A percentile compares a stretch with the other conserved stretches of the same genome.
Conservation (phyloP, 441 rosid genomes). For the Populus tomentosa region DNA sequence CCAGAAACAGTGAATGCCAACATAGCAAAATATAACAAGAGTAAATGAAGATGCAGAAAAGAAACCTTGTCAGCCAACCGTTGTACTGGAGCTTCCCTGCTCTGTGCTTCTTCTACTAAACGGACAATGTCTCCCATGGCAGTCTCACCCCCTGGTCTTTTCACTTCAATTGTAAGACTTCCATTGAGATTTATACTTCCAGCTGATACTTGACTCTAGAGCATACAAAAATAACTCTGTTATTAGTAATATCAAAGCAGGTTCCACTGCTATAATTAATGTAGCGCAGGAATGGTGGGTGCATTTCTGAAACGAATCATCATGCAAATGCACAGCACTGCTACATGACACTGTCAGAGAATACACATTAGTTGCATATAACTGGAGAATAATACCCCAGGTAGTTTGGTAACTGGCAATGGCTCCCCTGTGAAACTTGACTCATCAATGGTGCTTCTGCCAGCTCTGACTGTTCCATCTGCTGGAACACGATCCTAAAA, state of each 20-base stretch:
- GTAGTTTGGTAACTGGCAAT: slow-evolving; percentile 82
- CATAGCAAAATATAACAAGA: not conserved
- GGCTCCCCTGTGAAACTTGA: slow-evolving; percentile 99
- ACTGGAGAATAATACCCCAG: slow-evolving; percentile 61
- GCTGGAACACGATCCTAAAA: slow-evolving; percentile 89
- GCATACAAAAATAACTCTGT: slow-evolving; percentile 26
- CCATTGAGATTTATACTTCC: slow-evolving; percentile 97
- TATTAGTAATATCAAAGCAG: slow-evolving; percentile 22
- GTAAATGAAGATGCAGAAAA: not conserved
- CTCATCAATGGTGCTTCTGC: slow-evolving; percentile 91
- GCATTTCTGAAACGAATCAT: not conserved
- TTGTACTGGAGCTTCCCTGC: slow-evolving; percentile 92
- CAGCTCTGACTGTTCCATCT: slow-evolving; percentile 89
- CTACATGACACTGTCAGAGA: not conserved
- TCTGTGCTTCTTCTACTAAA: slow-evolving; percentile 96
- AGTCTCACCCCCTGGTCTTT: slow-evolving; percentile 96
- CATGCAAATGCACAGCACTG: not conserved
- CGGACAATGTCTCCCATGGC: slow-evolving; percentile 87
- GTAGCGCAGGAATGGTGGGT: not conserved
- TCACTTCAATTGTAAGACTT: slow-evolving; percentile 84
- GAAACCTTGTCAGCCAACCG: slow-evolving; percentile 90
- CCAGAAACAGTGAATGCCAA: slow-evolving; percentile 5
- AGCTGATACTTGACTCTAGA: slow-evolving; percentile 89
- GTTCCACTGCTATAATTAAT: slow-evolving; percentile 3
- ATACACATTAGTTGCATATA: not conserved